Percentiles rank a stretch among this genome's conserved stretches.
phyloP scores from a whole-genome alignment of 208 protist genomes.

The Trypanosomatidae sp. region DNA sequence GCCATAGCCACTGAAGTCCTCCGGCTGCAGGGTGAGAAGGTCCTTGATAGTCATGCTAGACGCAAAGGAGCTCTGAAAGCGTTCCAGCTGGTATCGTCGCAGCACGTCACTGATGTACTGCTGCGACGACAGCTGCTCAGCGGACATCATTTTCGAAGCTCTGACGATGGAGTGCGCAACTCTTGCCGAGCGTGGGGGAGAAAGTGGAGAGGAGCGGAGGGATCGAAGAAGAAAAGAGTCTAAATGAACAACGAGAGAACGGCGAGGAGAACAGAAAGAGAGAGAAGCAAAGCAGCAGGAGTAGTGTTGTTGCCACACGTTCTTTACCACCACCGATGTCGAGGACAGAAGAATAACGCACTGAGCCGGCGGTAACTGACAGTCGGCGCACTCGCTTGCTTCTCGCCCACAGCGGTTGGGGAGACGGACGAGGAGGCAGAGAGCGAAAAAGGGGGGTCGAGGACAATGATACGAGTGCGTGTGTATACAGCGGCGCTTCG shows the following conservation, averaged over 20 bases:
- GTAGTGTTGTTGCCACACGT: neutral
- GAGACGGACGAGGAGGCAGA: neutral
- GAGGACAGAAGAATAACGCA: neutral
- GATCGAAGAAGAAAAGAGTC: neutral
- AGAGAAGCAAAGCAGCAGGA: neutral
- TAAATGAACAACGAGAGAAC: neutral
- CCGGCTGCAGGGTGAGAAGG: constrained; percentile 28
- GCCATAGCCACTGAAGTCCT: constrained; percentile 35
- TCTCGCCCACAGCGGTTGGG: neutral
- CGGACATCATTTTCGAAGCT: neutral
- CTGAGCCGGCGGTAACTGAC: neutral
- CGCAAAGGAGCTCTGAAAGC: constrained; percentile 19
- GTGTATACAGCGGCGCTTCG: neutral
- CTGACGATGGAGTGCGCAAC: too few relatives aligned
- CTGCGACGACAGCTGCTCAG: constrained; percentile 9
- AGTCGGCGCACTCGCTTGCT: neutral
- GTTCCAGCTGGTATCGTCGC: constrained; percentile 25
- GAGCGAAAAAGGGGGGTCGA: neutral
- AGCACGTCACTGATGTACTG: constrained; percentile 27
- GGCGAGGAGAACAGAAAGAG: neutral
- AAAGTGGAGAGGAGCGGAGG: neutral
- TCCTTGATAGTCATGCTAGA: constrained; percentile 27
- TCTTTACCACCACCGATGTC: neutral
- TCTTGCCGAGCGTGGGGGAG: neutral
- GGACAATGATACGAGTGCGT: neutral